Percentiles rank a stretch among this genome's conserved stretches.
Evolutionary conservation across 805 yeast species (phyloP).

Genomic region (Tetrapisispora arboricola): DNA sequence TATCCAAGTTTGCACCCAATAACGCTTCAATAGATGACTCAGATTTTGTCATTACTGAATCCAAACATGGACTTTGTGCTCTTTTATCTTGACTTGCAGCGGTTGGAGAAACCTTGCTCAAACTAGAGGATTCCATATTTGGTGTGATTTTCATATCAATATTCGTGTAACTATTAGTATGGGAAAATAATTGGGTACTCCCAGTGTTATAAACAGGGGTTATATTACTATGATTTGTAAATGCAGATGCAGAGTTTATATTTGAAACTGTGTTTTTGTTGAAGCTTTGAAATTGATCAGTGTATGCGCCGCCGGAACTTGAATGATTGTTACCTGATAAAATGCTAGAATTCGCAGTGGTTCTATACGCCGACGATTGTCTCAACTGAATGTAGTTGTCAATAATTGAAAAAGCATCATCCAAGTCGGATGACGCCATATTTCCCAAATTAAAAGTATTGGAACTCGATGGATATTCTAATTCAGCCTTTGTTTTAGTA

Average conservation of each 20-base stretch:
- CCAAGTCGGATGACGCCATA: background rate
- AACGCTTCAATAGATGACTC: background rate
- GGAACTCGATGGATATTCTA: no score
- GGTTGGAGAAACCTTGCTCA: background rate
- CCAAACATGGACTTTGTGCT: background rate
- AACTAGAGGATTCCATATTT: background rate
- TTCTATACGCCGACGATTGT: constrained; percentile 31
- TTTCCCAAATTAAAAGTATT: background rate
- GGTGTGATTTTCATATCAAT: background rate
- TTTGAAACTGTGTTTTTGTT: constrained; percentile 11
- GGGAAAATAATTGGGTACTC: constrained; percentile 4
- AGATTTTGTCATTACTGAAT: background rate
- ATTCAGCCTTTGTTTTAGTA: background rate
- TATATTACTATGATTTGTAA: background rate
- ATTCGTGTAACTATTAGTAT: background rate
- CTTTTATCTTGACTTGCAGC: background rate
- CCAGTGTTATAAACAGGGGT: background rate
- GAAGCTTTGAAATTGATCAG: constrained; percentile 24
- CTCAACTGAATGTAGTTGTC: constrained; percentile 32
- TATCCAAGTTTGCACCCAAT: background rate
- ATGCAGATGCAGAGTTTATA: background rate
- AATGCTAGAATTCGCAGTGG: constrained; percentile 23
- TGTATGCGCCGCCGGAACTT: constrained; percentile 26
- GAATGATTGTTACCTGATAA: constrained; percentile 19
- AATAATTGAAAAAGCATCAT: constrained; percentile 27